phyloP scores from a whole-genome alignment of 352 stramenopile genomes.

The Saprolegnia diclina region DNA sequence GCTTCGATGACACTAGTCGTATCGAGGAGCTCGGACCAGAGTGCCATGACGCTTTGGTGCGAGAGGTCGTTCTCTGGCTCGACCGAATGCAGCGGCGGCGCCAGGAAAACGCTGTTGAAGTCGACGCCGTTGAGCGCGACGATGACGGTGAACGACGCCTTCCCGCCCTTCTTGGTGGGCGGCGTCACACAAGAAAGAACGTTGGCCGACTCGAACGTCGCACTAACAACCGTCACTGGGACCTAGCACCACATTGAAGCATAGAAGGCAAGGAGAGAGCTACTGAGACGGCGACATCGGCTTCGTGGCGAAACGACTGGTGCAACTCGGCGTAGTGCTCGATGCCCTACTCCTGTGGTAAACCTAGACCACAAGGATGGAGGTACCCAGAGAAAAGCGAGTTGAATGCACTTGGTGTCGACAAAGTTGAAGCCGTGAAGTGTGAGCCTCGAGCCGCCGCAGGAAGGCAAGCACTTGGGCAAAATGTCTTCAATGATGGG shows the following conservation, averaged over 20 bases:
- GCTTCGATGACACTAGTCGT: not conserved
- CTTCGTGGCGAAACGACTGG: conserved; percentile 19
- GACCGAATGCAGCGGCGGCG: conserved; percentile 25
- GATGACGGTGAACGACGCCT: conserved; percentile 35
- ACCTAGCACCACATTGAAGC: conserved; percentile 14
- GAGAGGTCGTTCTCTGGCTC: conserved; percentile 9
- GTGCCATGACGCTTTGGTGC: conserved; percentile 14
- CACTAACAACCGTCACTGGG: conserved; percentile 41
- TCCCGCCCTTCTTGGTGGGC: conserved; percentile 31
- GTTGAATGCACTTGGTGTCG: conserved; percentile 35
- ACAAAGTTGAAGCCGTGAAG: conserved; percentile 44
- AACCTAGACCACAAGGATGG: too few relatives aligned
- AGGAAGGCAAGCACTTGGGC: conserved; percentile 24
- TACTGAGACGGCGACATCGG: conserved; percentile 16
- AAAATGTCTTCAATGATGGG: conserved; percentile 33
- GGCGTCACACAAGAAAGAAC: conserved; percentile 43
- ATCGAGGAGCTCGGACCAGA: not conserved
- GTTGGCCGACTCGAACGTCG: conserved; percentile 45
- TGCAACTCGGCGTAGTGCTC: conserved; percentile 22
- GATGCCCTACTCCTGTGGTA: conserved; percentile 5
- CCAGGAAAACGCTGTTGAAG: conserved; percentile 54
- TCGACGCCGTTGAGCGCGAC: conserved; percentile 52
- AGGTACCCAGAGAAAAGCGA: conserved; percentile 41
- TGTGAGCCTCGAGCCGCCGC: conserved; percentile 11
- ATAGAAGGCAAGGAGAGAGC: not conserved